Evolutionary conservation across 768 basidiomycete species (phyloP).

Genomic region (Mycena venus): DNA sequence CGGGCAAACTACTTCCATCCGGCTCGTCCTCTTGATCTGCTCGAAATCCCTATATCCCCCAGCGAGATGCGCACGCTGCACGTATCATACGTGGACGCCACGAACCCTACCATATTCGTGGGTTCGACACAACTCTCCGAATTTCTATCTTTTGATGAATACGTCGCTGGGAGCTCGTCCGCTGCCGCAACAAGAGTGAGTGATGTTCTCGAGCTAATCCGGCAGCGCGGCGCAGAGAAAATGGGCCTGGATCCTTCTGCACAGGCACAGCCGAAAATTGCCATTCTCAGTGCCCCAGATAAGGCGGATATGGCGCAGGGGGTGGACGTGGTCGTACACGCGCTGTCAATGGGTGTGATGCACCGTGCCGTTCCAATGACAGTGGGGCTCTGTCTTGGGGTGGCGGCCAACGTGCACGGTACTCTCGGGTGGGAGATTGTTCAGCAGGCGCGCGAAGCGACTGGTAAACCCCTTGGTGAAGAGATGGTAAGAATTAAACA

Average conservation of each 20-base stretch:
- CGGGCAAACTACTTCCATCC: slow-evolving; percentile 78
- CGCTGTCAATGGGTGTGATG: slow-evolving; percentile 79
- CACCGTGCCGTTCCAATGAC: slow-evolving; percentile 84
- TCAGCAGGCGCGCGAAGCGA: slow-evolving; percentile 40
- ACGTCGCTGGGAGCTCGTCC: slow-evolving; percentile 46
- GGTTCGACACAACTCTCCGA: slow-evolving; percentile 54
- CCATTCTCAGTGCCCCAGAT: slow-evolving; percentile 60
- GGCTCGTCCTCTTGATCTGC: slow-evolving; percentile 60
- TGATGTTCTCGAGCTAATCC: slow-evolving; percentile 63
- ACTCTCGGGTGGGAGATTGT: slow-evolving; percentile 70
- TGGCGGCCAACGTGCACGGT: slow-evolving; percentile 67
- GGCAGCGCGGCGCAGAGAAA: slow-evolving; percentile 64
- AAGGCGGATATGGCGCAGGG: slow-evolving; percentile 40
- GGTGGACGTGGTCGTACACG: slow-evolving; percentile 67
- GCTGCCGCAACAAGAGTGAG: slow-evolving; percentile 39
- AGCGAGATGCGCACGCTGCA: slow-evolving; percentile 41
- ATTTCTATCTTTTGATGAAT: slow-evolving; percentile 55
- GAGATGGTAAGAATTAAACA: slow-evolving; percentile 68
- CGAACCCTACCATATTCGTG: slow-evolving; percentile 82
- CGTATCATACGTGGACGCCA: slow-evolving; percentile 77
- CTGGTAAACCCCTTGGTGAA: slow-evolving; percentile 22
- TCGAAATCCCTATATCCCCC: slow-evolving; percentile 48
- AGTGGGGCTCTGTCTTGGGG: slow-evolving; percentile 76
- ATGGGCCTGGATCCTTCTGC: slow-evolving; percentile 77
- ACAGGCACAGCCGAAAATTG: slow-evolving; percentile 81